Conservation (phyloP, 169 alveolate species). For the Eimeria sp. region DNA sequence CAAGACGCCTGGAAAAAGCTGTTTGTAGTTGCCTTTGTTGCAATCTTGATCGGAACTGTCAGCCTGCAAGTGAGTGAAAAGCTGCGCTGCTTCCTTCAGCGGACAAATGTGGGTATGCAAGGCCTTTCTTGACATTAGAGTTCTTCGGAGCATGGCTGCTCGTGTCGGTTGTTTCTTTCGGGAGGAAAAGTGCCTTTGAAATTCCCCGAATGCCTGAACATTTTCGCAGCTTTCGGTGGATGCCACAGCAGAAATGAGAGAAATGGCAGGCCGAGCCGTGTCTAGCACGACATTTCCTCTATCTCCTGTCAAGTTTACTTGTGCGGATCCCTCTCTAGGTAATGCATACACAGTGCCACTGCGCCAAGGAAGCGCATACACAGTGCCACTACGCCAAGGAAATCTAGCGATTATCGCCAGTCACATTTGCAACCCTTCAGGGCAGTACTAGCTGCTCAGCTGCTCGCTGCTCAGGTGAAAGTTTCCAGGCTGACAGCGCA, state of each 20-base stretch:
- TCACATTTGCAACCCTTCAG: not conserved
- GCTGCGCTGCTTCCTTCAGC: not conserved
- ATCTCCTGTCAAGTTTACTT: conserved; percentile 14
- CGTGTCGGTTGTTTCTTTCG: not conserved
- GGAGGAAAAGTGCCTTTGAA: not conserved
- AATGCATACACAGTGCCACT: not conserved
- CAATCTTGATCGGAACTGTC: not conserved
- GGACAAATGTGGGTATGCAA: not conserved
- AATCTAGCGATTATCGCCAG: not conserved
- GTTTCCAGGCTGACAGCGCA: not conserved
- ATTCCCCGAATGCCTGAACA: not conserved
- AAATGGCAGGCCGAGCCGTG: conserved; percentile 18
- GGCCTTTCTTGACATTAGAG: not conserved
- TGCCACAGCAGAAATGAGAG: conserved; percentile 12
- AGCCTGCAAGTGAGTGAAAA: conserved; percentile 17
- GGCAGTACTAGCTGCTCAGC: not conserved
- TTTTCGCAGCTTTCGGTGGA: conserved; percentile 55
- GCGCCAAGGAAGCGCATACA: not conserved
- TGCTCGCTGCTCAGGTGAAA: not conserved
- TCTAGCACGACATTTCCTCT: conserved; percentile 15
- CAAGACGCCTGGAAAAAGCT: conserved; percentile 61
- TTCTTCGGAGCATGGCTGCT: not conserved
- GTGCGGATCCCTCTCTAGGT: conserved; percentile 49
- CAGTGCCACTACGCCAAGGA: not conserved
- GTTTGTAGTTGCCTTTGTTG: conserved; percentile 36